Base-by-base conservation (phyloP, 148 eudicot species). In the Persicaria maculosa region DNA sequence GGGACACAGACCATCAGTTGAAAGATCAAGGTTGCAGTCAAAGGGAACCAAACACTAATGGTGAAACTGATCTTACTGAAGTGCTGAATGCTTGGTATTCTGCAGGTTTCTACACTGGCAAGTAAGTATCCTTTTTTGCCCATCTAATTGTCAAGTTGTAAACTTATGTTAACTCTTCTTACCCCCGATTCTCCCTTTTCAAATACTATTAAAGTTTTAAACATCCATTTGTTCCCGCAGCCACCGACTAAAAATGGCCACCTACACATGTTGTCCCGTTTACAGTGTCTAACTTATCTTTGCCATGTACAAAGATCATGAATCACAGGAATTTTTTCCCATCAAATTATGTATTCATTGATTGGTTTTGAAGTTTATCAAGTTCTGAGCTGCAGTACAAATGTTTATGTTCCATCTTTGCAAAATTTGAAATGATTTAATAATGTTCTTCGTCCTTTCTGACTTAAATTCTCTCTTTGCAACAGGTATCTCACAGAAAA, bases 91-190 rank as follows among this genome's bases (percentile, higher is more conserved):
- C 98, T 75, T 93, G 98, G 97, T 93, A 86, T 80, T 80, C 89
- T 73, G 98, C 95, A 1, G 98, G 98, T 12, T 81, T 93, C 76
- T 82, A 93, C 84, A 93, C 98, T 77, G 97, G 95, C 83, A 93
- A 89, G 98, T 93, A 81, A 93, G 98, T 71, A 43, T 61, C 74
- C 17, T 17, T 45, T n/a, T 59, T 68, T 36, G 9, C 70, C 7
- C 57, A 14, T 17, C n/a, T 71, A 11, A 2, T n/a, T 48, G 36
- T 58, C 22, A 11, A 2, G 12, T 48, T 40, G 57, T 16, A 11
- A 47, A 31, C 14, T 25, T 31, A 14, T 59, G 9, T 16, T 48
- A 48, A 6, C 12, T 65, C 43, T 72, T 36, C 65, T 14, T 48
- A 4, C 4, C 44, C 40, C 40, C 1, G 40, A 31, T 36, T 31